Conservation (phyloP, 768 basidiomycete species). For the Cystobasidium ongulense region DNA sequence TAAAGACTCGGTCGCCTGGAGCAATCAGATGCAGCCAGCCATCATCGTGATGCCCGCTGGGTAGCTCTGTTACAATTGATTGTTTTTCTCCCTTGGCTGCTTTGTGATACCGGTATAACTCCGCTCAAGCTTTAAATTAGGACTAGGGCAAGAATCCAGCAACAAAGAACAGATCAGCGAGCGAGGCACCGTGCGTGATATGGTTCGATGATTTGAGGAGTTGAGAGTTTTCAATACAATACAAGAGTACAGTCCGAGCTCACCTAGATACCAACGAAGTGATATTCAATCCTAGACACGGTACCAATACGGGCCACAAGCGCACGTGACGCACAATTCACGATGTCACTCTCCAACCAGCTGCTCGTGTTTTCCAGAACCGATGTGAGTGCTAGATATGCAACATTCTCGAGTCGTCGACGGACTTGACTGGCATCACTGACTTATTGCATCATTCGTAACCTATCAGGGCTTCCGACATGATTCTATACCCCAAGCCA, state of each 20-base stretch:
- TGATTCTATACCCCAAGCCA: not conserved
- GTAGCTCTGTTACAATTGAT: too few species aligned
- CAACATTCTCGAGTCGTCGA: too few species aligned
- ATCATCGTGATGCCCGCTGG: too few species aligned
- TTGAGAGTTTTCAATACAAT: not conserved
- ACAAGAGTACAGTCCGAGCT: not conserved
- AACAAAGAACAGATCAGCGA: not conserved
- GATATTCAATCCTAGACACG: too few species aligned
- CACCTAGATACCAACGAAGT: too few species aligned
- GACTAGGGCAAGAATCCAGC: not conserved
- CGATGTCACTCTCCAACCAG: not conserved
- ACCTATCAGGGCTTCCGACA: conserved; percentile 19
- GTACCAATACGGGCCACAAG: too few species aligned
- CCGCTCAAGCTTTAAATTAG: not conserved
- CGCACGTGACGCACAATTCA: not conserved
- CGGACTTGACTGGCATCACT: too few species aligned
- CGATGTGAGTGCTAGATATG: not conserved
- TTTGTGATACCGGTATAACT: too few species aligned
- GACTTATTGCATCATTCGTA: too few species aligned
- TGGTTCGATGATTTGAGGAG: not conserved
- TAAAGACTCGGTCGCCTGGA: too few species aligned
- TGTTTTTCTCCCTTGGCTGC: too few species aligned
- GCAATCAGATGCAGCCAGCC: too few species aligned
- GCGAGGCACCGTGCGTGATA: not conserved
- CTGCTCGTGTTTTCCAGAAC: not conserved